Conservation (phyloP, 179 eudicot genomes). For the Patellifolia procumbens region DNA sequence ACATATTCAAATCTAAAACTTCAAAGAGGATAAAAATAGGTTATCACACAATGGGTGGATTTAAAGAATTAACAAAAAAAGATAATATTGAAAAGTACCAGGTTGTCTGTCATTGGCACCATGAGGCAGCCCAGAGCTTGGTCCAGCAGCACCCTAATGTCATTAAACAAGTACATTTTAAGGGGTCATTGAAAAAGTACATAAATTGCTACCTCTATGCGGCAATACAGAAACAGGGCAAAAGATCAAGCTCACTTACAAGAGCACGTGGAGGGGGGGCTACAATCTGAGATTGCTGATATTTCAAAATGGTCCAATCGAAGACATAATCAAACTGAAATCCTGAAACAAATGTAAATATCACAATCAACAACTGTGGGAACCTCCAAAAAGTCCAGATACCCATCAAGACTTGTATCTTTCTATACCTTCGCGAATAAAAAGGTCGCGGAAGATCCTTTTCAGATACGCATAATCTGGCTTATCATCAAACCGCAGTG, state of each 20-base stretch:
- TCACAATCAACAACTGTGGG: slow-evolving; percentile 14
- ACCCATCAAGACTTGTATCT: not conserved
- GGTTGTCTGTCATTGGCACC: slow-evolving; percentile 47
- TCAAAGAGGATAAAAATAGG: not conserved
- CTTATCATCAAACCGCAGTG: slow-evolving; percentile 90
- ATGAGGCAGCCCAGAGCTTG: slow-evolving; percentile 73
- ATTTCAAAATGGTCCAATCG: slow-evolving; percentile 96
- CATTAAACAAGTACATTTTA: slow-evolving; percentile 17
- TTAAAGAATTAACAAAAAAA: not conserved
- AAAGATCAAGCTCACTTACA: slow-evolving; percentile 47
- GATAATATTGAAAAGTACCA: slow-evolving; percentile 32
- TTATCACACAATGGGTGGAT: not conserved
- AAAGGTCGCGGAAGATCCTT: slow-evolving; percentile 88
- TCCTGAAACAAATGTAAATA: slow-evolving; percentile 42
- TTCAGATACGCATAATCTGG: slow-evolving; percentile 96
- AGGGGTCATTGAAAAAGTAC: slow-evolving; percentile 9
- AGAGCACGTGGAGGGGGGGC: slow-evolving; percentile 65
- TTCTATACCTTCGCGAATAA: slow-evolving; percentile 83
- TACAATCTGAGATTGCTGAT: slow-evolving; percentile 86
- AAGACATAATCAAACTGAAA: slow-evolving; percentile 98
- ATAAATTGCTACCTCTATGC: slow-evolving; percentile 12
- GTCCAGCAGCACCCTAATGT: slow-evolving; percentile 70
- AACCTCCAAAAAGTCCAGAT: not conserved
- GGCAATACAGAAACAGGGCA: slow-evolving; percentile 14
- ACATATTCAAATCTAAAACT: not conserved